Percentiles rank a stretch among this genome's conserved stretches.
These are phyloP conservation scores for Curvularia spicifera DNA, from an alignment of 2,329 filamentous ascomycete genomes.

Conservation along the genomic window DNA sequence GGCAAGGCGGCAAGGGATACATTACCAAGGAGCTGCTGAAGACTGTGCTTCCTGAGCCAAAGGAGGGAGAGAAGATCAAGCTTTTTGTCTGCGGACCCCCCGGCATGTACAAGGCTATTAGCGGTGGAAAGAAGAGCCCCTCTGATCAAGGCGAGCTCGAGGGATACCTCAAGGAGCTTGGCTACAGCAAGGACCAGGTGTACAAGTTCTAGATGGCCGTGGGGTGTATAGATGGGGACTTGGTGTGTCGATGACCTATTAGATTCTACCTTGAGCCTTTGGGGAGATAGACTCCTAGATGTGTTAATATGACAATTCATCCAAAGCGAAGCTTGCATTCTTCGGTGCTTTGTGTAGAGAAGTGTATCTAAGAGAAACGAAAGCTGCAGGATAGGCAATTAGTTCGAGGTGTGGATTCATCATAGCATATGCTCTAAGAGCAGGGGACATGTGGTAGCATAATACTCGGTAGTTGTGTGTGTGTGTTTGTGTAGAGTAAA, in stretches of 20 bases:
- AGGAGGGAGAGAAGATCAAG: constrained; percentile 85
- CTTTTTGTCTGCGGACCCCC: constrained; percentile 95
- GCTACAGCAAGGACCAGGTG: constrained; percentile 86
- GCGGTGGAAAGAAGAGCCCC: constrained; percentile 88
- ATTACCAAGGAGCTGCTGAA: constrained; percentile 93
- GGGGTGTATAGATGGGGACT: constrained; percentile 22
- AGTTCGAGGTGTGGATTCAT: neutral
- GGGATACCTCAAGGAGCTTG: constrained; percentile 82
- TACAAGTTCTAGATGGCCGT: constrained; percentile 67
- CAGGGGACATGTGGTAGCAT: neutral
- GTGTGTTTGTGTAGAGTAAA: neutral
- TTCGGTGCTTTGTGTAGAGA: neutral
- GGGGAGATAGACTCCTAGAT: neutral
- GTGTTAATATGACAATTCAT: neutral
- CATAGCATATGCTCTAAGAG: neutral
- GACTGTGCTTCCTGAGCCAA: constrained; percentile 91
- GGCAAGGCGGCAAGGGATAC: constrained; percentile 77
- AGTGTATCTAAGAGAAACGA: neutral
- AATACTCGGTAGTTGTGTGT: neutral
- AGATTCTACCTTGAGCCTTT: neutral
- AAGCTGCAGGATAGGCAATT: neutral
- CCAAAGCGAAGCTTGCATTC: neutral
- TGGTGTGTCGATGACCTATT: neutral
- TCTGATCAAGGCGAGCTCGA: constrained; percentile 89
- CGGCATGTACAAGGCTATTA: constrained; percentile 90